Conservation (phyloP, 2,329 filamentous ascomycete species). For the Trichoderma atrobrunneum region DNA sequence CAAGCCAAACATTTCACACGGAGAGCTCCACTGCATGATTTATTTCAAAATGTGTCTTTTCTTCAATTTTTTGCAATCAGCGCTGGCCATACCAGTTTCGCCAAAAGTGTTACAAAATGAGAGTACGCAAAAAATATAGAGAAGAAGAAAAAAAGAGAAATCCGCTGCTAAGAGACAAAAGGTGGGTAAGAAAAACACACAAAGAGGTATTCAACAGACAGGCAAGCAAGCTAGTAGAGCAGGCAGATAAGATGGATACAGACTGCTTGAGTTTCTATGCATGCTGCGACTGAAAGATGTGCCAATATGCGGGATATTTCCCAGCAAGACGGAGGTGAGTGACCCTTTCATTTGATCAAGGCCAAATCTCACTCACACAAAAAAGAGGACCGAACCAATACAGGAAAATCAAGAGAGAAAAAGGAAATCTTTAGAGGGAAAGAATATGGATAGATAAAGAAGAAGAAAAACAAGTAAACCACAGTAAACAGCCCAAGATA, state of each 20-base stretch:
- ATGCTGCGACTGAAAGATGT: slow-evolving; percentile 16
- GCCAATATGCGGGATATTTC: slow-evolving; percentile 5
- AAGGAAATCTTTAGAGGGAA: not conserved
- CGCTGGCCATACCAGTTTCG: not conserved
- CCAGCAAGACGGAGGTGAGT: not conserved
- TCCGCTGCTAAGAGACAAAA: not conserved
- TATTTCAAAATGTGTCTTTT: not conserved
- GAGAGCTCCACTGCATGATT: not conserved
- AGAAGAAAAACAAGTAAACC: not conserved
- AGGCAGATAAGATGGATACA: not conserved
- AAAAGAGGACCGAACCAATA: not conserved
- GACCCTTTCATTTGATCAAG: not conserved
- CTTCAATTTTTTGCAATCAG: not conserved
- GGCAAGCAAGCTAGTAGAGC: not conserved
- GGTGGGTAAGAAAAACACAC: not conserved
- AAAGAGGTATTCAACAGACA: not conserved
- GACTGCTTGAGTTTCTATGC: slow-evolving; percentile 2
- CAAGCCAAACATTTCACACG: not conserved
- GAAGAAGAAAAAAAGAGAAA: not conserved
- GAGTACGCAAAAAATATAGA: not conserved
- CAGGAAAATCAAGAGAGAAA: not conserved
- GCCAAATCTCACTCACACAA: not conserved
- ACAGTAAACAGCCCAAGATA: not conserved
- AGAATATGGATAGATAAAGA: not conserved
- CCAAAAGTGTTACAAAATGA: not conserved